These are phyloP conservation scores for Auxenochlorella pyrenoidosa DNA, from an alignment of 139 green algal genomes.

Conservation along the genomic window DNA sequence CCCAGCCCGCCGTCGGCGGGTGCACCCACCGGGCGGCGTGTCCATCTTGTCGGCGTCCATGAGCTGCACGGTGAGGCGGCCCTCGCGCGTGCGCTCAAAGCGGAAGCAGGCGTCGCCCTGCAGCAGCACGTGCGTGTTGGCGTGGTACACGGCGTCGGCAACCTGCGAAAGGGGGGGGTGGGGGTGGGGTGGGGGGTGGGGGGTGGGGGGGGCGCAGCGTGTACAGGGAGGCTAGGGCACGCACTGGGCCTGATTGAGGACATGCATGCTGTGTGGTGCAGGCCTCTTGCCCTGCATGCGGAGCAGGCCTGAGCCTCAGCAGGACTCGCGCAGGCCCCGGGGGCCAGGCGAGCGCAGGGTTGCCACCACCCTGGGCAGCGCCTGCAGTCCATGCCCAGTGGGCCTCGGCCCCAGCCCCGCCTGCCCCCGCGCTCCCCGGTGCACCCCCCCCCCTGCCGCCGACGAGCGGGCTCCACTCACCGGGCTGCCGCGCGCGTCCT, in stretches of 20 bases:
- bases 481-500: conserved; percentile 58
- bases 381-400: neutral
- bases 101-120: conserved; percentile 83
- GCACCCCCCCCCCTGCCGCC: too few species aligned
- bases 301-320: too few species aligned
- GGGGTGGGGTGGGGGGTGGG: neutral
- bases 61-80: conserved; percentile 68
- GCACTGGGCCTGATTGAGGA: too few species aligned
- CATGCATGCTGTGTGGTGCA: too few species aligned
- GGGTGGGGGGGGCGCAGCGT: neutral
- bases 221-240: too few species aligned
- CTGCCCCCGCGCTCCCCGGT: neutral
- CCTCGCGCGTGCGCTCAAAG: conserved; percentile 44
- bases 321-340: too few species aligned
- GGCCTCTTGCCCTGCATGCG: too few species aligned
- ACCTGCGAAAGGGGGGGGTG: neutral
- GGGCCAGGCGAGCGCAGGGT: too few species aligned
- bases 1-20: too few species aligned
- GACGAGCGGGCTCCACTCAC: neutral
- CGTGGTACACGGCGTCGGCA: conserved; percentile 70
- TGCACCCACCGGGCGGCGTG: conserved; percentile 46
- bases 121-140: conserved; percentile 82
- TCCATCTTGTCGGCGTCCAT: conserved; percentile 79
- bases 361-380: too few species aligned
- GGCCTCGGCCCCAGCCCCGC: neutral